Base-by-base conservation (phyloP, 75 land plant genomes). In the Azolla pinnata region DNA sequence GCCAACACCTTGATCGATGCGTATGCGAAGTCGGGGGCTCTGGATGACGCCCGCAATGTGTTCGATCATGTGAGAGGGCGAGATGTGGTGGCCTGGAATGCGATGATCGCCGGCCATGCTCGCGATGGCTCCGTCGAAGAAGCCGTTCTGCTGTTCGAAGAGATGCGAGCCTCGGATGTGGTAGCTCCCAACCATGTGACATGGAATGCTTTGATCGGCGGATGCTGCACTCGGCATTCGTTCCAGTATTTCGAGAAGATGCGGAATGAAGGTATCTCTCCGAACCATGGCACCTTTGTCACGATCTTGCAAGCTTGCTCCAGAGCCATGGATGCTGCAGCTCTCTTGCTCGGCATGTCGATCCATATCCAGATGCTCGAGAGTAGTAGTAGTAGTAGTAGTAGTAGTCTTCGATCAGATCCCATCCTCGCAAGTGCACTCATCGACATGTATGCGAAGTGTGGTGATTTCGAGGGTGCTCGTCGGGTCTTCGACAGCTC, bases 41-140 rank as follows among this genome's bases (percentile, higher is more conserved):
- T 84, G 33, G 31, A 20, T 38, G 63, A 32, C 4, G 75, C 68
- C 0, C 0, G 17, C 25, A 16, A 26, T 21, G 42, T 65, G 0
- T 65, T 65, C 16, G 9, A 10, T n/a, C 18, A 34, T 23, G 65
- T 64, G 49, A 65, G 62, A 23, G 23, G 57, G 25, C 44, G 49
- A 29, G 74, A 71, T 59, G 67, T 71, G 2, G 67, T 64, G 0
- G 56, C 67, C 0, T 64, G 67, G 67, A 74, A 67, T 38, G 34
- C 69, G 4, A 59, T 74, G 55, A 20, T 74, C 16, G 65, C 62
- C 4, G 72, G 65, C 21, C 67, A 62, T 57, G 65, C 61, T 5
- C 56, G 67, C 38, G 38, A 59, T 57, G 71, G 61, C 4, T 23
- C 26, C 10, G 28, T 64, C 0, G 64, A 63, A 31, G 67, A 74